Evolutionary conservation across 2,329 filamentous ascomycete species (phyloP), one percentile per base, ranked within the genome.

Genomic region (Alternaria postmessia): DNA sequence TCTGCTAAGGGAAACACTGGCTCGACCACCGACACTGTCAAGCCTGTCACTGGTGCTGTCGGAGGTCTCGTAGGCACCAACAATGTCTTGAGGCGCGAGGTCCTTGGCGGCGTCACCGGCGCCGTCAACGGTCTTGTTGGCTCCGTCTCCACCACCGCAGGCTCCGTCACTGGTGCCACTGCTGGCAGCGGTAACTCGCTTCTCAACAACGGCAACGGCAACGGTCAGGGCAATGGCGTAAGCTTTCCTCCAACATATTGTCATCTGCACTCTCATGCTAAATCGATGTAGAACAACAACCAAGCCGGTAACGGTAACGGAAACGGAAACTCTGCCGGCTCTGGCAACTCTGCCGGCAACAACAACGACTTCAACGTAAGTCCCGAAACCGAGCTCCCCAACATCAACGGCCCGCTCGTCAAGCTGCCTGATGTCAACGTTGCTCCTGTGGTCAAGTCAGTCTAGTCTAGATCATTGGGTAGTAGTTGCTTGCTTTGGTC

Each of bases 341-440:
- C 20, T 44, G 44, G 47, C 34, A 65, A 65, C 61, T 7, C 41
- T 16, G 57, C 42, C 9, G 53, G 49, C 38, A 66, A 57, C 55
- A 63, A 56, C 16, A 67, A 67, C 48, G 46, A 54, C 22, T 34
- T 67, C 47, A 65, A 56, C 51, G 62, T 67, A 53, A 65, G 64
- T 63, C 62, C 61, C 34, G 48, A 51, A 5, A 49, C 20, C 3
- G 30, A 49, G 46, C 46, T 48, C 30, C 44, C 44, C 26, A 14
- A 47, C 28, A 34, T 47, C 18, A 22, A 32, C 11, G 44, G 44
- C 28, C 28, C 44, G 28, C 44, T 47, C 28, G 28, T 60, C 36
- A 22, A 26, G 41, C 47, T 57, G 8, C 58, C 58, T 38, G 54
- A 61, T 43, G 22, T 57, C 41, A 48, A 48, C 41, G 3, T 57